Conservation (phyloP, 2,329 filamentous ascomycete genomes). For the Neurospora sp. region DNA sequence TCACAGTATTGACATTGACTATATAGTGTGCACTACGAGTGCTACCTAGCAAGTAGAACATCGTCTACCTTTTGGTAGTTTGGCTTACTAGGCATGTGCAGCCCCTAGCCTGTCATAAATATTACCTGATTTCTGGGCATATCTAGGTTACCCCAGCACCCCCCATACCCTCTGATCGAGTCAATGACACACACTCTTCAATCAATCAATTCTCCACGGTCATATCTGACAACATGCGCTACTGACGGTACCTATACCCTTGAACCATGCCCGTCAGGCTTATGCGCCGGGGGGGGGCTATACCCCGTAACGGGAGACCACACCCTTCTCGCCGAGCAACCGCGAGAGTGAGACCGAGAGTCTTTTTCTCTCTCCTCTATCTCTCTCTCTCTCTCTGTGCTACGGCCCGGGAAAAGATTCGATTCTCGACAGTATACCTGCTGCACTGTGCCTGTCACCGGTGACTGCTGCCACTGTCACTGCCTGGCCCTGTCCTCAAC, state of each 20-base stretch:
- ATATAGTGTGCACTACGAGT: no score
- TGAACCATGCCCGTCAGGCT: neutral
- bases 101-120: no score
- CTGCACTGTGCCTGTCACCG: neutral
- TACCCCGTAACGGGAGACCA: neutral
- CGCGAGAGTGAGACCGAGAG: neutral
- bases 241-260: neutral
- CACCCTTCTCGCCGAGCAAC: neutral
- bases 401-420: neutral
- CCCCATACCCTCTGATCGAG: no score
- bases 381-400: neutral
- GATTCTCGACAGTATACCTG: neutral
- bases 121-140: no score
- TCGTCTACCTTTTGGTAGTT: no score
- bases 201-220: no score
- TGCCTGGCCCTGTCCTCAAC: neutral
- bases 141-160: no score
- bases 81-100: no score
- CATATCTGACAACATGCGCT: neutral
- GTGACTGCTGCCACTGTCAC: neutral
- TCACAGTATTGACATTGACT: no score
- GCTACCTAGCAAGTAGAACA: no score
- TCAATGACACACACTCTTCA: no score
- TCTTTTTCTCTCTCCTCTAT: neutral
- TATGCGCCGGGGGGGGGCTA: neutral